phyloP scores from a whole-genome alignment of 257 asterid genomes.

The Gentiana straminea region DNA sequence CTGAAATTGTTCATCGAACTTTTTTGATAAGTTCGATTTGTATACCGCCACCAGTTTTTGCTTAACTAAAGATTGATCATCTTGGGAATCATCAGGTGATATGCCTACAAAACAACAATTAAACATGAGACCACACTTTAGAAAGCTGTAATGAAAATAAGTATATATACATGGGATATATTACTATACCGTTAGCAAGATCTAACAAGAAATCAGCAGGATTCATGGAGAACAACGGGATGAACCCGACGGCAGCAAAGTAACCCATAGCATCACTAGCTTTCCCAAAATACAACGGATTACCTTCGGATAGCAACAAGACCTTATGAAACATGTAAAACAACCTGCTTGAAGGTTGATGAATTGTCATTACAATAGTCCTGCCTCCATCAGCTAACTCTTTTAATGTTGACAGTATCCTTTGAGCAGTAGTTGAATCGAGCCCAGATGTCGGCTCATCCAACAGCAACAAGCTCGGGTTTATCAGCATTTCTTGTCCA shows the following conservation, averaged over 20 bases:
- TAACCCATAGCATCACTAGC: slow-evolving; percentile 45
- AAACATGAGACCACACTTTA: not conserved
- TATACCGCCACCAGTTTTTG: slow-evolving; percentile 35
- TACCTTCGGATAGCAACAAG: slow-evolving; percentile 61
- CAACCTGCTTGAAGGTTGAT: slow-evolving; percentile 87
- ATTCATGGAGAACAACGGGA: slow-evolving; percentile 50
- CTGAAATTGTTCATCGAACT: slow-evolving; percentile 21
- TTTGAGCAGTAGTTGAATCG: slow-evolving; percentile 75
- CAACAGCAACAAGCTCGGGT: slow-evolving; percentile 62
- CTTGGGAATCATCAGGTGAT: slow-evolving; percentile 29
- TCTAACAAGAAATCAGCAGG: slow-evolving; percentile 90
- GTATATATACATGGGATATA: not conserved
- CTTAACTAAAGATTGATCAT: slow-evolving; percentile 38
- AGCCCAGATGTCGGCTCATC: slow-evolving; percentile 95
- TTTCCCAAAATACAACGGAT: slow-evolving; percentile 48
- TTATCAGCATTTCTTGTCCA: slow-evolving; percentile 83
- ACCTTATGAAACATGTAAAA: slow-evolving; percentile 70
- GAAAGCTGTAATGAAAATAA: not conserved
- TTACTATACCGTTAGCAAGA: slow-evolving; percentile 76
- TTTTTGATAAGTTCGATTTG: slow-evolving; percentile 23
- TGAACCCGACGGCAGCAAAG: slow-evolving; percentile 50
- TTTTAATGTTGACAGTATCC: slow-evolving; percentile 45
- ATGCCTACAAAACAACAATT: slow-evolving; percentile 25
- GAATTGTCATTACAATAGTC: slow-evolving; percentile 65
- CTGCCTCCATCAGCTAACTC: slow-evolving; percentile 60